Percentiles rank a stretch among this genome's conserved stretches.
These are phyloP conservation scores for Huiozyma sinensis DNA, from an alignment of 805 yeast species.

Conservation along the genomic window DNA sequence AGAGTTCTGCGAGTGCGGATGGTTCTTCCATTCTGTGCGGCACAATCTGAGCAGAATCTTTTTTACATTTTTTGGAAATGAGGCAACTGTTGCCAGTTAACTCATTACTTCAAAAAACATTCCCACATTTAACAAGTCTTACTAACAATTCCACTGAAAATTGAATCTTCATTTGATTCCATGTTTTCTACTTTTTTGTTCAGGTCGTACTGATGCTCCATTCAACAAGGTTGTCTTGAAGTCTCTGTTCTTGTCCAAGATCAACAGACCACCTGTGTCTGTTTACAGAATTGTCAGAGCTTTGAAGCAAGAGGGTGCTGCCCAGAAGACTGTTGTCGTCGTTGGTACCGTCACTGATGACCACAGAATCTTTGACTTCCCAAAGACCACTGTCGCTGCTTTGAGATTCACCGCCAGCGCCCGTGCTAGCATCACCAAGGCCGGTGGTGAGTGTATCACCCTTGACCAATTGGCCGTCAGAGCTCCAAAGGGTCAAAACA, in stretches of 20 bases:
- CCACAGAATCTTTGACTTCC: constrained; percentile 84
- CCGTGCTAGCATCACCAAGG: constrained; percentile 91
- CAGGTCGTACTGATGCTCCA: constrained; percentile 97
- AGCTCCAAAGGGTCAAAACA: constrained; percentile 99
- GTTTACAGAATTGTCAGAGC: constrained; percentile 83
- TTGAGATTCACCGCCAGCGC: constrained; percentile 99
- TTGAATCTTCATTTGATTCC: background rate
- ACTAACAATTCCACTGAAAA: constrained; percentile 26
- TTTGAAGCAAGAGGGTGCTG: constrained; percentile 71
- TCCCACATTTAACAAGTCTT: constrained; percentile 4
- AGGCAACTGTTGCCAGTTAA: constrained; percentile 1
- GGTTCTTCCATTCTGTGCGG: constrained; percentile 14
- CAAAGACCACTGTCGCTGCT: constrained; percentile 98
- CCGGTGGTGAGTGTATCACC: constrained; percentile 99
- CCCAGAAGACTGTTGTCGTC: constrained; percentile 89
- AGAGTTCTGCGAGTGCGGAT: constrained; percentile 32
- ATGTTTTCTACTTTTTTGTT: constrained; percentile 9
- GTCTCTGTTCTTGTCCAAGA: constrained; percentile 93
- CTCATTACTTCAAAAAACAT: background rate
- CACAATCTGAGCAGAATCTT: constrained; percentile 40
- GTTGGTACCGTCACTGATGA: constrained; percentile 99
- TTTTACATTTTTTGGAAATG: constrained; percentile 4
- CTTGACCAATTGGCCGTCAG: constrained; percentile 97
- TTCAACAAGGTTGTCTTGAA: constrained; percentile 96
- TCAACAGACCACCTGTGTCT: constrained; percentile 99